phyloP scores from a whole-genome alignment of 306 rosid species.

The Vigna nakashimae region DNA sequence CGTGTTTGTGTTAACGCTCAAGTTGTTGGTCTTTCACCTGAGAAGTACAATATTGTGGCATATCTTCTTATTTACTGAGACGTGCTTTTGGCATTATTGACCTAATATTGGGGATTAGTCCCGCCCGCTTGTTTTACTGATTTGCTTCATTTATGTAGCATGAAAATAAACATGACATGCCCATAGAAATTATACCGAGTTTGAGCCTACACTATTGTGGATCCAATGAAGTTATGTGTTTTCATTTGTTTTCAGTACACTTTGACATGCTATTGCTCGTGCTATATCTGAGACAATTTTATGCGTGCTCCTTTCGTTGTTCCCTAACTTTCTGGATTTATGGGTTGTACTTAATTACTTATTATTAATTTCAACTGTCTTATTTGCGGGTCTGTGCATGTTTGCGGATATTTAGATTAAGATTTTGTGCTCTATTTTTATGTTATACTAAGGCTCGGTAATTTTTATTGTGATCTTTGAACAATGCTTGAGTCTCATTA shows the following conservation, averaged over 20 bases:
- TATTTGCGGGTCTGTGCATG: constrained; percentile 8
- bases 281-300: neutral
- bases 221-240: neutral
- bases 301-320: constrained; percentile 9
- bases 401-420: constrained; percentile 7
- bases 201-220: neutral
- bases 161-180: constrained; percentile 3
- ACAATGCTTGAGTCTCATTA: no score
- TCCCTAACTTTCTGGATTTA: neutral
- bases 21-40: neutral
- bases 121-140: neutral
- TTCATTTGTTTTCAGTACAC: neutral
- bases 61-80: neutral
- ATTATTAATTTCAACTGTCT: constrained; percentile 1
- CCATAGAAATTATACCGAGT: neutral
- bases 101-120: neutral
- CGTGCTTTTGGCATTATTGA: neutral
- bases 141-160: constrained; percentile 31
- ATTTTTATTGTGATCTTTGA: neutral
- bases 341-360: neutral
- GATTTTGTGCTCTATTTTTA: neutral
- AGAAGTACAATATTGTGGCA: neutral
- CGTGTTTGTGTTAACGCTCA: neutral
- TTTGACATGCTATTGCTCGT: neutral
- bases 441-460: constrained; percentile 57